phyloP scores from a whole-genome alignment of 208 protist species.

The Crithidia mellificae region DNA sequence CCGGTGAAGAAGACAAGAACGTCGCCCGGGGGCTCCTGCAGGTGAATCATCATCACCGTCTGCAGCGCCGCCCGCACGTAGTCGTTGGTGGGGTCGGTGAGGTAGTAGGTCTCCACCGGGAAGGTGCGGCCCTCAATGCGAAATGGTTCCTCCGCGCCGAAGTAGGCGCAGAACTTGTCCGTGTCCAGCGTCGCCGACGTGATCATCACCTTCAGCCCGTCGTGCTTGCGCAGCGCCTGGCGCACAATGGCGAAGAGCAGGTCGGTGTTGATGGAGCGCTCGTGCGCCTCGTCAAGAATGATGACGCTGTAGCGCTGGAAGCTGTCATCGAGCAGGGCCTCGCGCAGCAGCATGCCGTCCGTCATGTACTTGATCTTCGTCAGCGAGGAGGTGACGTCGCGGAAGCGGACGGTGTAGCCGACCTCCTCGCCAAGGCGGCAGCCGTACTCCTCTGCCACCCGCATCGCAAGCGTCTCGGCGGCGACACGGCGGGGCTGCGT shows the following conservation, averaged over 20 bases:
- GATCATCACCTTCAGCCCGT: constrained; percentile 99
- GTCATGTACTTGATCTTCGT: constrained; percentile 97
- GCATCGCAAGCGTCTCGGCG: constrained; percentile 92
- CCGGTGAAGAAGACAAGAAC: constrained; percentile 99
- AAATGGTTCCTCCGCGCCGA: constrained; percentile 95
- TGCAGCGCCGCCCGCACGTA: constrained; percentile 84
- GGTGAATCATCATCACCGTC: constrained; percentile 85
- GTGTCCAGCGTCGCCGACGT: constrained; percentile 99
- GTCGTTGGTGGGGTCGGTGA: constrained; percentile 83
- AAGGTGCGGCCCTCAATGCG: constrained; percentile 97
- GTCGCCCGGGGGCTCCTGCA: constrained; percentile 89
- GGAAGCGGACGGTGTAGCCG: constrained; percentile 94
- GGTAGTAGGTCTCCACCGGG: constrained; percentile 78
- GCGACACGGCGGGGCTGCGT: constrained; percentile 97
- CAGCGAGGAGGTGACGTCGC: constrained; percentile 79
- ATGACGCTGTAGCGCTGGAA: constrained; percentile 95
- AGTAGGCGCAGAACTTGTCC: constrained; percentile 97
- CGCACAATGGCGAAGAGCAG: constrained; percentile 97
- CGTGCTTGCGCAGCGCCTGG: constrained; percentile 67
- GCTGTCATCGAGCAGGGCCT: constrained; percentile 87
- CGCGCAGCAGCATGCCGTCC: constrained; percentile 96
- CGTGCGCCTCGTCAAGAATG: constrained; percentile 99
- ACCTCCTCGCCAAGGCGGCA: constrained; percentile 81
- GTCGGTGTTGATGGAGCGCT: constrained; percentile 96
- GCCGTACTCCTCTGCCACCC: constrained; percentile 93